A percentile compares a stretch with the other conserved stretches of the same genome.
phyloP scores from a whole-genome alignment of 1,139 yeast species.

The Yamadazyma kanchanaburiensis region DNA sequence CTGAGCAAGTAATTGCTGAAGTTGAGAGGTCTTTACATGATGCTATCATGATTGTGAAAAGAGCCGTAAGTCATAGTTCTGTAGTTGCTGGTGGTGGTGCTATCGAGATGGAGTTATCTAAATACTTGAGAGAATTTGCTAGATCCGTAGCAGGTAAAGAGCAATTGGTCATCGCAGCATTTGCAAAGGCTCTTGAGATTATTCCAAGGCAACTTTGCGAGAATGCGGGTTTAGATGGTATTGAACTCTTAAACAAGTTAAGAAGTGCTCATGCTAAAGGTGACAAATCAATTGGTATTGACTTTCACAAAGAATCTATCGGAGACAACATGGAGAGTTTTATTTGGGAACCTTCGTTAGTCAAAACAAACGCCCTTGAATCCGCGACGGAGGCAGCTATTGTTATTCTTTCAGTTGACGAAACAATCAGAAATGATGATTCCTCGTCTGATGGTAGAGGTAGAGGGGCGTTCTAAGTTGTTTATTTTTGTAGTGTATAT shows the following conservation, averaged over 20 bases:
- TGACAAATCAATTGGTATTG: constrained; percentile 88
- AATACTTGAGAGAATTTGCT: constrained; percentile 80
- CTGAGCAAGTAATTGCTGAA: constrained; percentile 97
- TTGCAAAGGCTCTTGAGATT: constrained; percentile 90
- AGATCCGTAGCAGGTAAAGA: constrained; percentile 92
- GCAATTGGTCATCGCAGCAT: constrained; percentile 86
- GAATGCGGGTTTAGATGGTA: constrained; percentile 96
- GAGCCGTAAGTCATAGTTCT: constrained; percentile 82
- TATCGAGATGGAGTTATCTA: constrained; percentile 94
- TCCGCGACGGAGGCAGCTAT: constrained; percentile 99
- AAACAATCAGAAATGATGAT: constrained; percentile 81
- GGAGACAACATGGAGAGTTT: constrained; percentile 83
- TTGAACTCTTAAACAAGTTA: constrained; percentile 83
- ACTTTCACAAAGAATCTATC: constrained; percentile 78
- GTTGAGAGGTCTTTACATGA: constrained; percentile 97
- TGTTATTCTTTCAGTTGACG: constrained; percentile 88
- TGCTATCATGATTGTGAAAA: constrained; percentile 96
- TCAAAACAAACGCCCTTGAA: constrained; percentile 87
- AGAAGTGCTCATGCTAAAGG: constrained; percentile 95
- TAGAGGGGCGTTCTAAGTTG: constrained; percentile 52
- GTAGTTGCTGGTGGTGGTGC: constrained; percentile 99
- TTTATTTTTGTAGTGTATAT: constrained; percentile 2
- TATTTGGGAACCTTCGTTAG: constrained; percentile 98
- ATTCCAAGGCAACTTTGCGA: constrained; percentile 98
- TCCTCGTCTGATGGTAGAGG: constrained; percentile 61